Evolutionary conservation across 495 filamentous ascomycete genomes (phyloP), one percentile per base, ranked within the genome.

Genomic region (Penicillium waksmanii): DNA sequence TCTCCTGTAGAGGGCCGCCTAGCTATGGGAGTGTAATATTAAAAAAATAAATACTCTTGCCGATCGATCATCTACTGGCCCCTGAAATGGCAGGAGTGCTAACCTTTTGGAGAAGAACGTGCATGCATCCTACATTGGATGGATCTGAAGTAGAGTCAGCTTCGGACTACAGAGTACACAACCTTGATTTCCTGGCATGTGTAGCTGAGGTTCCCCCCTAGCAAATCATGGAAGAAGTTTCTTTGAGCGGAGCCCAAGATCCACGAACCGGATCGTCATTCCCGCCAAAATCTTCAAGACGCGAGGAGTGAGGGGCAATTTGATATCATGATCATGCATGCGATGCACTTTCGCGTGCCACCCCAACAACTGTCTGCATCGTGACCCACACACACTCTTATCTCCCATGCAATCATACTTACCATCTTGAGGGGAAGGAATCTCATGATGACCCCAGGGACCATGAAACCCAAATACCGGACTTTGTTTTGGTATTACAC

Each of bases 401-500:
- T 48, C 19, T 23, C 46, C 21, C 46, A 23, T 27, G 46, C 46
- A 48, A 3, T 12, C 3, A 7, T 17, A 13, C 17, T 44, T 18
- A n/a, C 42, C 17, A 19, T 44, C 17, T 44, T 5, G 42, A 19
- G 8, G 15, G 36, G 36, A 36, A 15, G n/a, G 15, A 19, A 44
- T 44, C 12, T 44, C n/a, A 17, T 17, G 42, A 31, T 7, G 27
- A 31, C 12, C 40, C 3, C 8, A 0, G 18, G 48, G 55, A 60
- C 48, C 42, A 42, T 51, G 31, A 57, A 58, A 12, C 6, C 5
- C 2, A 2, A 11, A 40, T 61, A 64, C 62, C n/a, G 6, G 51
- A 19, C 8, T 38, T n/a, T 5, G 62, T 65, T 44, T 57, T 36
- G 1, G 62, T 65, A 65, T 61, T 65, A 57, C 62, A 27, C 23